These are phyloP conservation scores for Carallia pectinifolia DNA, from an alignment of 345 rosid species.

Conservation along the genomic window DNA sequence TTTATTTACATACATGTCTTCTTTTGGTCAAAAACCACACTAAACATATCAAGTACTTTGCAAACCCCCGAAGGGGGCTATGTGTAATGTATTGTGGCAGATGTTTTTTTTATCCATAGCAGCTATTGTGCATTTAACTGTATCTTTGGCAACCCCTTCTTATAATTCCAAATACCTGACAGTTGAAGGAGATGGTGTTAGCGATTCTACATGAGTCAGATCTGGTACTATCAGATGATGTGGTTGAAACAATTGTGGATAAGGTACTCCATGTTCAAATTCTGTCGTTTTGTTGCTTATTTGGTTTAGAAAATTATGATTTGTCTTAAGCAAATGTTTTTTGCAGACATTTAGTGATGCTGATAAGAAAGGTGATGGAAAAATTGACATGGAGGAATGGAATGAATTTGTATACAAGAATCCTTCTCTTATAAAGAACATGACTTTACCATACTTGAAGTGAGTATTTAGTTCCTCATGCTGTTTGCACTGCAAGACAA, in stretches of 20 bases:
- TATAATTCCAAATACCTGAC: constrained; percentile 1
- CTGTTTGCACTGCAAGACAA: too few relatives aligned
- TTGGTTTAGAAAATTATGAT: constrained; percentile 4
- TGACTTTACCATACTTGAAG: constrained; percentile 93
- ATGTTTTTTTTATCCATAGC: background rate
- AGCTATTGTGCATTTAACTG: too few relatives aligned
- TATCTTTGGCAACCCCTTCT: background rate
- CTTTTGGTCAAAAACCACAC: too few relatives aligned
- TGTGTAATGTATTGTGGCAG: too few relatives aligned
- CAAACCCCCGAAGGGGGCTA: too few relatives aligned
- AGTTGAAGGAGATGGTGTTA: constrained; percentile 91
- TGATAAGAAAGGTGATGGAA: constrained; percentile 68
- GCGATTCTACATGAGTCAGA: constrained; percentile 91
- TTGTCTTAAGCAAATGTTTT: too few relatives aligned
- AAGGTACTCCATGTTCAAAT: constrained; percentile 41
- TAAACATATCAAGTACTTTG: too few relatives aligned
- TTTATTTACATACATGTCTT: too few relatives aligned
- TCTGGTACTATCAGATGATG: constrained; percentile 61
- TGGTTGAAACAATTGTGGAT: constrained; percentile 69
- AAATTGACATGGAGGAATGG: constrained; percentile 88
- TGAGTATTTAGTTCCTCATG: constrained; percentile 28
- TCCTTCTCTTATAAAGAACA: constrained; percentile 87
- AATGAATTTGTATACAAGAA: constrained; percentile 63
- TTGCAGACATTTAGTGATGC: constrained; percentile 69
- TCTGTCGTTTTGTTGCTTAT: constrained; percentile 2